Percentiles rank a stretch among this genome's conserved stretches.
Evolutionary conservation across 768 basidiomycete species (phyloP).

Genomic region (Psilocybe cubensis): DNA sequence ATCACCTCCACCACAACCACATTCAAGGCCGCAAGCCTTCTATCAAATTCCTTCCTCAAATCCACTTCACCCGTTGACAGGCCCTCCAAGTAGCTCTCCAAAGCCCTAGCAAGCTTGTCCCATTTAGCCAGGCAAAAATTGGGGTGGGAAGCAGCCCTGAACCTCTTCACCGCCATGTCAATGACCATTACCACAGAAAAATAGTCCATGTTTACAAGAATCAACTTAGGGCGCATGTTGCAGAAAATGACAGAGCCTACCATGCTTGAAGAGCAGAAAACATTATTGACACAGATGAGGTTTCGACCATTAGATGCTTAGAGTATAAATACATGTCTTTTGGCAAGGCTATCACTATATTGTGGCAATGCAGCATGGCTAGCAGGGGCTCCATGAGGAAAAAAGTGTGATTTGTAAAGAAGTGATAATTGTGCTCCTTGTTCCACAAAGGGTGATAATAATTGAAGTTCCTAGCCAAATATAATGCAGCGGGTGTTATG

Average conservation of each 20-base stretch:
- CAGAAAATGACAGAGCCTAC: background rate
- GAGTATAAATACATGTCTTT: background rate
- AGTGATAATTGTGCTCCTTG: constrained; percentile 14
- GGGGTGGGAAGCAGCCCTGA: background rate
- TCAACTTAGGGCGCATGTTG: background rate
- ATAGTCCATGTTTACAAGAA: background rate
- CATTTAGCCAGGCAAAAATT: background rate
- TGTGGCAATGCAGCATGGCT: background rate
- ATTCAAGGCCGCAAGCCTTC: background rate
- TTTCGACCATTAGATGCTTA: constrained; percentile 26
- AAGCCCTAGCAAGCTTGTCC: background rate
- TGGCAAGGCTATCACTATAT: background rate
- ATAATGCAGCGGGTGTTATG: background rate
- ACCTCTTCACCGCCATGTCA: background rate
- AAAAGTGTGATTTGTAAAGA: constrained; percentile 15
- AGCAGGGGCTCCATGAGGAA: no score
- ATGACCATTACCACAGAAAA: background rate
- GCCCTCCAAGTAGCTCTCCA: background rate
- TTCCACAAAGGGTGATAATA: constrained; percentile 44
- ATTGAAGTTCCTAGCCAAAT: constrained; percentile 37
- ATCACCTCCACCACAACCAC: background rate
- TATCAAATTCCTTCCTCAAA: background rate
- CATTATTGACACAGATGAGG: constrained; percentile 41
- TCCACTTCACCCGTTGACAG: background rate
- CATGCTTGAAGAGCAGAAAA: constrained; percentile 31